Evolutionary conservation across 352 stramenopile species (phyloP).

Genomic region (Aphanomyces cochlioides): DNA sequence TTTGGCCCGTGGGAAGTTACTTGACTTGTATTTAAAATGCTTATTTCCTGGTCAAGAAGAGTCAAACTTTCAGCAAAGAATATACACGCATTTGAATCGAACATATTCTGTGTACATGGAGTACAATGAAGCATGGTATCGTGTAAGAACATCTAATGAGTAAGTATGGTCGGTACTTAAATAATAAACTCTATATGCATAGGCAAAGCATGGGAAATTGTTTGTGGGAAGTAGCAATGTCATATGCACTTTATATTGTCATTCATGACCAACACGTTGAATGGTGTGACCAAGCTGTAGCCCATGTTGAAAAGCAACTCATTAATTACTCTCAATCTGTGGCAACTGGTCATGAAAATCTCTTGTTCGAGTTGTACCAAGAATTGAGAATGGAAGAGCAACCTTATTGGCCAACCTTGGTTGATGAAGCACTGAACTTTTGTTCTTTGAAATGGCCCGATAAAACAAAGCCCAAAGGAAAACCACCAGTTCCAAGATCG

Average conservation of each 20-base stretch:
- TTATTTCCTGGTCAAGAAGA: constrained; percentile 14
- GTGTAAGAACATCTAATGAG: constrained; percentile 12
- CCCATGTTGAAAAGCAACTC: constrained; percentile 8
- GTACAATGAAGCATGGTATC: constrained; percentile 22
- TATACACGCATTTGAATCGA: constrained; percentile 11
- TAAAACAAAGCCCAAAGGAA: constrained; percentile 25
- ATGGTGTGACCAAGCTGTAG: constrained; percentile 6
- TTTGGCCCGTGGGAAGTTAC: constrained; percentile 3
- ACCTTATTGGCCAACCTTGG: constrained; percentile 17
- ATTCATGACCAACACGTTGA: constrained; percentile 16
- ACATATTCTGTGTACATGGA: constrained; percentile 26
- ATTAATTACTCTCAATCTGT: background rate
- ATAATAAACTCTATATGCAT: background rate
- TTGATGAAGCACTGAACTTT: constrained; percentile 23
- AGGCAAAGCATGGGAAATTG: constrained; percentile 25
- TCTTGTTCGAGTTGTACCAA: background rate
- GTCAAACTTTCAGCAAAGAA: constrained; percentile 6
- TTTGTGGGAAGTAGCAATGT: constrained; percentile 27
- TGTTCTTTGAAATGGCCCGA: constrained; percentile 26
- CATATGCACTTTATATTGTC: constrained; percentile 16
- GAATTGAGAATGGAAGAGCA: constrained; percentile 25
- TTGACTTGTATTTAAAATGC: constrained; percentile 16
- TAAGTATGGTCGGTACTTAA: background rate
- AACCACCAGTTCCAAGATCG: background rate
- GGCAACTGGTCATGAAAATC: constrained; percentile 1